Evolutionary conservation across 108 stramenopile species (phyloP), one percentile per base, ranked within the genome.

Genomic region (Thalassiosira profunda): DNA sequence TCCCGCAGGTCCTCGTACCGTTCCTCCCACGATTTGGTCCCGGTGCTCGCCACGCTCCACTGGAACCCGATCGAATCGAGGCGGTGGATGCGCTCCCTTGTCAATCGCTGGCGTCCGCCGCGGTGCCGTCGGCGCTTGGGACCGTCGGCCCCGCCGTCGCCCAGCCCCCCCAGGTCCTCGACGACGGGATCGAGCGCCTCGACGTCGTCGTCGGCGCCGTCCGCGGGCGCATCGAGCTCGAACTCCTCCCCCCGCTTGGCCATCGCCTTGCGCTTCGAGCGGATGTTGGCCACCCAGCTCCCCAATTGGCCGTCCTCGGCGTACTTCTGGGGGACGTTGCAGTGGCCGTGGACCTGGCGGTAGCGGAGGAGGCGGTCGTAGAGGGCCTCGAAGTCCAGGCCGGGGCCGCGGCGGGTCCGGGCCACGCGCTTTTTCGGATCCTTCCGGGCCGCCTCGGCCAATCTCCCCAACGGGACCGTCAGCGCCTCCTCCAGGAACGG

Each of bases 261-360:
- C 63, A 65, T 49, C 10, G 26, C 38, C 51, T 65, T 65, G 20
- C 63, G 45, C 36, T 65, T 65, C 34, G 46, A 65, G 38, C 63
- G 31, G 2, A 65, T 65, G 11, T 65, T 65, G 24, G 63, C 48
- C 11, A 74, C 82, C 82, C 82, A 83, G 3, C 52, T 59, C 2
- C 75, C 80, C 12, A 81, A 65, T 18, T 65, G 43, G 15, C 49
- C 43, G 49, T 83, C 64, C 20, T 58, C 61, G 40, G 34, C 18
- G 58, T 83, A 83, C 23, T 72, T 72, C 20, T 55, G 48, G 12
- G 81, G 75, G 6, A 82, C 81, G 35, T 78, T 73, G 45, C 56
- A 66, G 58, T 82, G 70, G 20, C 76, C 76, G 38, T 76, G 53
- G 18, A 64, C 40, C 53, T 56, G 33, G 7, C 42, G 31, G 45